Percentiles rank a stretch among this genome's conserved stretches.
Conservation (phyloP, 176 grass and related monocot species). For the Aegilops sharonensis region DNA sequence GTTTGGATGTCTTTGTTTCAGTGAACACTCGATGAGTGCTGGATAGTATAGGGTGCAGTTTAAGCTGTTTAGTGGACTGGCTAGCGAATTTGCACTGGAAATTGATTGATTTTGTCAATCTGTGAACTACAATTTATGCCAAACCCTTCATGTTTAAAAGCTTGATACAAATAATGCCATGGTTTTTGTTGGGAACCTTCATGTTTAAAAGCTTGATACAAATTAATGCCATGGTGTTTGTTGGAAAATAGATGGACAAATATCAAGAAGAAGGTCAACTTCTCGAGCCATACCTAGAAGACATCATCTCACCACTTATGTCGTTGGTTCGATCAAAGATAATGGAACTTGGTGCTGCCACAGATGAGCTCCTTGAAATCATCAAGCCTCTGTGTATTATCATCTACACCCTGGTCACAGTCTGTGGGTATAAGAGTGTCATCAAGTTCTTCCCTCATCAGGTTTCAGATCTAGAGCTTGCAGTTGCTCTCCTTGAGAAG, state of each 20-base stretch:
- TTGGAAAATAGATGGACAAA: slow-evolving; percentile 77
- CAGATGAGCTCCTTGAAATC: slow-evolving; percentile 52
- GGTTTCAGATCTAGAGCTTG: slow-evolving; percentile 91
- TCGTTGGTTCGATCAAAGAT: slow-evolving; percentile 61
- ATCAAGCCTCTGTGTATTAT: slow-evolving; percentile 94
- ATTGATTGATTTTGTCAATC: slow-evolving; percentile 5
- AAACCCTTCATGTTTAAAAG: slow-evolving; percentile 11
- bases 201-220: slow-evolving; percentile 21
- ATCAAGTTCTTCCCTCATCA: slow-evolving; percentile 96
- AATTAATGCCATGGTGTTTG: not conserved
- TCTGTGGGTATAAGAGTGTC: slow-evolving; percentile 88
- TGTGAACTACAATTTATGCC: slow-evolving; percentile 19
- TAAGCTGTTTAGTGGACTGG: slow-evolving; percentile 5
- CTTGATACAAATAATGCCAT: not conserved
- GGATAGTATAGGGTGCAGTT: not conserved
- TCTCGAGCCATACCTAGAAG: slow-evolving; percentile 89
- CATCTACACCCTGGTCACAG: slow-evolving; percentile 83
- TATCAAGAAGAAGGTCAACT: slow-evolving; percentile 98
- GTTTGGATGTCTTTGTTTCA: not conserved
- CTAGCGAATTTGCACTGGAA: not conserved
- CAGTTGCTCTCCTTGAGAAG: slow-evolving; percentile 75
- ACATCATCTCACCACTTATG: slow-evolving; percentile 79
- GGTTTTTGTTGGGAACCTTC: not conserved
- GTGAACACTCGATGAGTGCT: not conserved
- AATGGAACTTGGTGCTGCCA: slow-evolving; percentile 47